A percentile compares a stretch with the other conserved stretches of the same genome.
Evolutionary conservation across 2,329 filamentous ascomycete species (phyloP).

Genomic region (Didymella pomorum): DNA sequence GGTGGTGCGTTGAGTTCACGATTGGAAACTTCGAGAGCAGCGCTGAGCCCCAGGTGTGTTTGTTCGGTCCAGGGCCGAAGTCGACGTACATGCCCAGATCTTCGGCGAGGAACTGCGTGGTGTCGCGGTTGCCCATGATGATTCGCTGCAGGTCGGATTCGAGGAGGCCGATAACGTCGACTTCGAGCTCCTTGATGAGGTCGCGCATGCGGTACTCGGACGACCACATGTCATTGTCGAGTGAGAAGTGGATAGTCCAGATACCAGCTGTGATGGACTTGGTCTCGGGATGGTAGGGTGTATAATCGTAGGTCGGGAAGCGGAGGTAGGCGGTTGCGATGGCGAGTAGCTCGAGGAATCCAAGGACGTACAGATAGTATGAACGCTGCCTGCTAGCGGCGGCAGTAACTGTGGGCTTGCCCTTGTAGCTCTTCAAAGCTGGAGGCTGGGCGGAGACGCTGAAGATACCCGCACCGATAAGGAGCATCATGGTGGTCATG

Average conservation of each 20-base stretch:
- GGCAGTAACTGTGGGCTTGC: constrained; percentile 58
- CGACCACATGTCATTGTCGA: constrained; percentile 99
- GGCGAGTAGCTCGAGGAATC: constrained; percentile 81
- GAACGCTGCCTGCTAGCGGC: constrained; percentile 64
- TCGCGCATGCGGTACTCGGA: constrained; percentile 94
- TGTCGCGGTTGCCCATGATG: constrained; percentile 99
- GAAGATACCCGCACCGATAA: constrained; percentile 85
- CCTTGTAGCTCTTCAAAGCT: constrained; percentile 49
- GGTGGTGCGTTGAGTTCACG: constrained; percentile 93
- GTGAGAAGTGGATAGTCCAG: constrained; percentile 97
- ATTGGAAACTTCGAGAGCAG: constrained; percentile 98
- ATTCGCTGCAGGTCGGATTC: constrained; percentile 95
- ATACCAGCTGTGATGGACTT: constrained; percentile 93
- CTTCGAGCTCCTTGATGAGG: constrained; percentile 88
- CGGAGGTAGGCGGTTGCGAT: constrained; percentile 83
- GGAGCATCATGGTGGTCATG: constrained; percentile 84
- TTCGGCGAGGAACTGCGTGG: constrained; percentile 92
- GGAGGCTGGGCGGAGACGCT: constrained; percentile 65
- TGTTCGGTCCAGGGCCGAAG: constrained; percentile 96
- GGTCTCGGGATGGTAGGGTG: constrained; percentile 85
- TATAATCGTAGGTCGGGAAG: constrained; percentile 92
- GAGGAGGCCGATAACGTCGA: constrained; percentile 95
- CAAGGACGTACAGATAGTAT: constrained; percentile 76
- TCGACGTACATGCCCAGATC: constrained; percentile 99
- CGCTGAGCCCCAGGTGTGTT: constrained; percentile 96